phyloP scores from a whole-genome alignment of 306 rosid genomes.

The Datisca glomerata region DNA sequence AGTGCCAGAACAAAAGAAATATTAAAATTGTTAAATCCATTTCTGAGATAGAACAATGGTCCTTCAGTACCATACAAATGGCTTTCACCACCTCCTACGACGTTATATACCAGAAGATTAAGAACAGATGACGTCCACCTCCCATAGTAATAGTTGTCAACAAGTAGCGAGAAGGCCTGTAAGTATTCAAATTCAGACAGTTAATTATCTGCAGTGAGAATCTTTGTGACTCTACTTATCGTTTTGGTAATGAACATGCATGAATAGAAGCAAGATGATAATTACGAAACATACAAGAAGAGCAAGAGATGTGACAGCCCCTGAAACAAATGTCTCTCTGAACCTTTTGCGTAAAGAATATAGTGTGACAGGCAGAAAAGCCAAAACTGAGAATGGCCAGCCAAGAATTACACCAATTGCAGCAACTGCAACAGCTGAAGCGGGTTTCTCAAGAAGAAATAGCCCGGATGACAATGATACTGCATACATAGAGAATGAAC shows the following conservation, averaged over 20 bases:
- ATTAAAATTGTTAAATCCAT: slow-evolving; percentile 93
- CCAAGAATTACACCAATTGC: slow-evolving; percentile 87
- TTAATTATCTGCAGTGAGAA: not conserved
- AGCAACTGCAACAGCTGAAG: slow-evolving; percentile 70
- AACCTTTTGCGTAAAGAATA: slow-evolving; percentile 55
- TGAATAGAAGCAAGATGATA: too few species aligned
- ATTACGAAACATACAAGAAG: slow-evolving; percentile 69
- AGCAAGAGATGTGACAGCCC: slow-evolving; percentile 51
- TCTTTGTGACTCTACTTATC: too few species aligned
- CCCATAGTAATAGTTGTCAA: slow-evolving; percentile 57
- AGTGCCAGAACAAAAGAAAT: slow-evolving; percentile 75
- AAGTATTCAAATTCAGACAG: slow-evolving; percentile 3
- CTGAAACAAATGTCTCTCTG: slow-evolving; percentile 54
- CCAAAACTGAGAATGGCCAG: slow-evolving; percentile 98
- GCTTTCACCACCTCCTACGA: slow-evolving; percentile 94
- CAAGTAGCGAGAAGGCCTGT: slow-evolving; percentile 57
- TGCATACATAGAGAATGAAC: slow-evolving; percentile 97
- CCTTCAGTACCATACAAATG: slow-evolving; percentile 93
- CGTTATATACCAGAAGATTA: slow-evolving; percentile 72
- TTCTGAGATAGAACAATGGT: slow-evolving; percentile 65
- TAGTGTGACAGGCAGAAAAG: slow-evolving; percentile 71
- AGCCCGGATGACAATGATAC: slow-evolving; percentile 80
- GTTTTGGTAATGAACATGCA: too few species aligned
- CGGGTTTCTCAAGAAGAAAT: slow-evolving; percentile 76
- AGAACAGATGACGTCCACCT: slow-evolving; percentile 89